Evolutionary conservation across 2,329 filamentous ascomycete species (phyloP).

Genomic region (Epichloe glyceriae): DNA sequence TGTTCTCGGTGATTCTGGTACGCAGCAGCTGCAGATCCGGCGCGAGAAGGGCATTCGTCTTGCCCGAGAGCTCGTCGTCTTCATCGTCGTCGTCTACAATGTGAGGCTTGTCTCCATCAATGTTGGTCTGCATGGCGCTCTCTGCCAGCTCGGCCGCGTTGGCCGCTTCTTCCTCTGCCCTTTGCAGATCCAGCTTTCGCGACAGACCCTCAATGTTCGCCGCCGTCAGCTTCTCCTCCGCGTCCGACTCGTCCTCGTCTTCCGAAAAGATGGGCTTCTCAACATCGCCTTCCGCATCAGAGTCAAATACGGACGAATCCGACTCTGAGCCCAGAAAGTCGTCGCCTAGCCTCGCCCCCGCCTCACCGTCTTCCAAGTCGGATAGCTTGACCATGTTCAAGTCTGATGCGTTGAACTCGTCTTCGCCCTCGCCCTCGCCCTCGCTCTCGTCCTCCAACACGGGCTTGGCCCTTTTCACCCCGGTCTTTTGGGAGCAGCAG

Average conservation of each 20-base stretch:
- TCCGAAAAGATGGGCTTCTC: slow-evolving; percentile 75
- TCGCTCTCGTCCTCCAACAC: slow-evolving; percentile 12
- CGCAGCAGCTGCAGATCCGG: slow-evolving; percentile 85
- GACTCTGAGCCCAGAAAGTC: slow-evolving; percentile 45
- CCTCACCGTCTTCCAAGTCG: slow-evolving; percentile 30
- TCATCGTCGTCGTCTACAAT: slow-evolving; percentile 49
- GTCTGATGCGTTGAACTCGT: slow-evolving; percentile 33
- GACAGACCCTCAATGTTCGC: slow-evolving; percentile 93
- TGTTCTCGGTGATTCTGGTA: slow-evolving; percentile 80
- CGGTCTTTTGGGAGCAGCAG: slow-evolving; percentile 5
- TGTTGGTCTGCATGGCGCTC: slow-evolving; percentile 82
- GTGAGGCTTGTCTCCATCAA: slow-evolving; percentile 60
- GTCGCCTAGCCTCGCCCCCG: slow-evolving; percentile 30
- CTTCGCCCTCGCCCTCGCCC: slow-evolving; percentile 26
- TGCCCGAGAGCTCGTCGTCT: slow-evolving; percentile 44
- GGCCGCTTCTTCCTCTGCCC: slow-evolving; percentile 66
- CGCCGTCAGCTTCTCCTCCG: slow-evolving; percentile 80
- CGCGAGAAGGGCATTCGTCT: slow-evolving; percentile 54
- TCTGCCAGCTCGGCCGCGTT: slow-evolving; percentile 79
- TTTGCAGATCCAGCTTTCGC: slow-evolving; percentile 65
- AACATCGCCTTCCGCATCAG: slow-evolving; percentile 45
- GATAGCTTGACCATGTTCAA: slow-evolving; percentile 25
- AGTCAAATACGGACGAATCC: slow-evolving; percentile 54
- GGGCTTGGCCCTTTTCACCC: slow-evolving; percentile 19
- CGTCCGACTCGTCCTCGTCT: slow-evolving; percentile 79